Percentiles rank a stretch among this genome's conserved stretches.
These are phyloP conservation scores for Ramaria rubella DNA, from an alignment of 768 basidiomycete species.

Conservation along the genomic window DNA sequence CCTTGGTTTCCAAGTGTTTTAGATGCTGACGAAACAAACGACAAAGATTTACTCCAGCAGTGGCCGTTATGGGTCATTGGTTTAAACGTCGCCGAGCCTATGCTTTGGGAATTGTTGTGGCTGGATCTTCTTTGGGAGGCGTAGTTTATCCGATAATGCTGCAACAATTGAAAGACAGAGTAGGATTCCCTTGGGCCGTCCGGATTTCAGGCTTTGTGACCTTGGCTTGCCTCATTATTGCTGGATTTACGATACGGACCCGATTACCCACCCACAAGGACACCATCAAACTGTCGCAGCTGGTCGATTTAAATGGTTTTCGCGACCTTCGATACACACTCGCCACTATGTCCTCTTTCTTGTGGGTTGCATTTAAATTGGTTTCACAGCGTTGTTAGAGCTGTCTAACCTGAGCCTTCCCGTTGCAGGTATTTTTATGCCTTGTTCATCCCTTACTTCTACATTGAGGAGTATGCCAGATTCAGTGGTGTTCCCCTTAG, in stretches of 20 bases:
- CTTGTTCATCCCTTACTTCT: constrained; percentile 67
- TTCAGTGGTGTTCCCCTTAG: constrained; percentile 28
- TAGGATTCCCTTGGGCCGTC: constrained; percentile 60
- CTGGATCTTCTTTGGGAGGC: constrained; percentile 57
- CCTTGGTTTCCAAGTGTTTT: not conserved
- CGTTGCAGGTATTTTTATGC: constrained; percentile 38
- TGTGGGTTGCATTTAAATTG: constrained; percentile 13
- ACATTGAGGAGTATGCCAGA: constrained; percentile 54
- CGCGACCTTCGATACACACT: constrained; percentile 24
- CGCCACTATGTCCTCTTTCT: constrained; percentile 2
- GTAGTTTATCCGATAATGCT: constrained; percentile 64
- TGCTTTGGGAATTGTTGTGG: constrained; percentile 61
- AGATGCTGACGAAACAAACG: constrained; percentile 1
- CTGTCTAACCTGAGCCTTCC: not conserved
- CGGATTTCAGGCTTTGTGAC: constrained; percentile 46
- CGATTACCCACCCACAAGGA: constrained; percentile 11
- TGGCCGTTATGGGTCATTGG: constrained; percentile 34
- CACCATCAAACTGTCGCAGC: constrained; percentile 12
- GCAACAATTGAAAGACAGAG: constrained; percentile 43
- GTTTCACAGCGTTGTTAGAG: constrained; percentile 45
- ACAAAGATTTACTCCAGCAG: constrained; percentile 34
- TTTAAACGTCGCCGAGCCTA: constrained; percentile 47
- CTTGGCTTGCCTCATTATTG: constrained; percentile 39
- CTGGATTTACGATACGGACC: constrained; percentile 42
- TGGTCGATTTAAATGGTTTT: constrained; percentile 27